Base-by-base conservation (phyloP, 352 stramenopile species). In the Peronospora farinosa region DNA sequence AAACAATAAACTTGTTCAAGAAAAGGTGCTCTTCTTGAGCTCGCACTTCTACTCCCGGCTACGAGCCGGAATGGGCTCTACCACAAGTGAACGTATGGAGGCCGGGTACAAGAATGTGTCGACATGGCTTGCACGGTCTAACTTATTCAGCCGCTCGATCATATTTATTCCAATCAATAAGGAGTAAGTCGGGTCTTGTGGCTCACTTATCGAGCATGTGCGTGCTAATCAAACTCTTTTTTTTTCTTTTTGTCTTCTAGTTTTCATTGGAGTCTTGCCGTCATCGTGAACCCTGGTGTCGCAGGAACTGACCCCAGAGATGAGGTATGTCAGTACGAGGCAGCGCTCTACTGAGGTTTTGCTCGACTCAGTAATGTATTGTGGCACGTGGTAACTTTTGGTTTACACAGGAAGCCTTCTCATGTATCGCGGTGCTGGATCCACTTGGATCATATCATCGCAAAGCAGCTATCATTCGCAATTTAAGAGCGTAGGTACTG, bases 151-250 rank as follows among this genome's bases (percentile, higher is more conserved):
- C 16, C 78, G 79, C 11, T 78, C 69, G 1, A 57, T 93, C 30
- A 78, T 93, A 60, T 90, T 93, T 72, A 72, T 93, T 54, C 82
- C 82, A 15, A 93, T 93, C 63, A 91, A 93, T 65, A 86, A 88
- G 46, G 67, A 88, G 82, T 91, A 67, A 47, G 76, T 51, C 27
- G n/a, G 36, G 41, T 44, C 5, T 11, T 55, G 15, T 39, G 32
- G 5, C 15, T 4, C 17, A 51, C 3, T 21, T 16, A n/a, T 25
- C 11, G 27, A 35, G 3, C 12, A 15, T 40, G 16, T 5, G 40
- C 63, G 11, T 48, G 16, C 51, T 66, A 51, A 54, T 45, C 5
- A 8, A 43, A 23, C 28, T 44, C 31, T 35, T 57, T n/a, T 46
- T 42, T 12, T 51, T 31, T 30, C 37, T 36, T 35, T 57, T n/a